Base-by-base conservation (phyloP, 2,329 filamentous ascomycete genomes). In the Drechslerella coelobrocha region DNA sequence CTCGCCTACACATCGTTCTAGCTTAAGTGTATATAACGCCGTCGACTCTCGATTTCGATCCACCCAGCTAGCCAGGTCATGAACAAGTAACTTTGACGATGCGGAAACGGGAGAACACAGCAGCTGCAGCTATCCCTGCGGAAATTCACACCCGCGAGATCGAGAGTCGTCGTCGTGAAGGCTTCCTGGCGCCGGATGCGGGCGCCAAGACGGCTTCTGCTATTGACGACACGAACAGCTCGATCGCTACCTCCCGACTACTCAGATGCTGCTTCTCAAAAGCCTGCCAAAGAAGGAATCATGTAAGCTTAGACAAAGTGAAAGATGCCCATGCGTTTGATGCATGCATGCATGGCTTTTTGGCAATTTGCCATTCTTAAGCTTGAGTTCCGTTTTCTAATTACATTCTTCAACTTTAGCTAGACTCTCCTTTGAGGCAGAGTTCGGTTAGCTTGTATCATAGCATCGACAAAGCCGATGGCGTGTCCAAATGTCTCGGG, bases 71-170 rank as follows among this genome's bases (percentile, higher is more conserved):
- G 9, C 7, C 62, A 10, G 39, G 37, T 34, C 43, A 45, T 29
- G 23, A 69, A 26, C 56, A 12, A 55, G 53, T 51, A 50, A 27
- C 31, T 45, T 45, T 43, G 48, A 54, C 17, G 27, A 69, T 69
- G 65, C 45, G 57, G 53, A 69, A 69, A 61, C 51, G 57, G 48
- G 34, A 39, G 23, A 43, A 50, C n/a, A 52, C 57, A n/a, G 43
- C 48, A 39, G 57, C 37, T 26, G 51, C 52, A 24, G 50, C 45
- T 19, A 56, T 26, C 39, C 52, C 45, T 26, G 57, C 39, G 47
- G 57, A 31, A 29, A 51, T 52, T 29, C 51, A 47, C 24, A 31
- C 5, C 34, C 12, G 29, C 45, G 43, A 60, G n/a, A n/a, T n/a
- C 39, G 48, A 68, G 48, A n/a, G 50, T 17, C 37, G 37, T 29